A percentile compares a stretch with the other conserved stretches of the same genome.
Evolutionary conservation across 495 filamentous ascomycete genomes (phyloP).

Genomic region (Terfezia boudieri): DNA sequence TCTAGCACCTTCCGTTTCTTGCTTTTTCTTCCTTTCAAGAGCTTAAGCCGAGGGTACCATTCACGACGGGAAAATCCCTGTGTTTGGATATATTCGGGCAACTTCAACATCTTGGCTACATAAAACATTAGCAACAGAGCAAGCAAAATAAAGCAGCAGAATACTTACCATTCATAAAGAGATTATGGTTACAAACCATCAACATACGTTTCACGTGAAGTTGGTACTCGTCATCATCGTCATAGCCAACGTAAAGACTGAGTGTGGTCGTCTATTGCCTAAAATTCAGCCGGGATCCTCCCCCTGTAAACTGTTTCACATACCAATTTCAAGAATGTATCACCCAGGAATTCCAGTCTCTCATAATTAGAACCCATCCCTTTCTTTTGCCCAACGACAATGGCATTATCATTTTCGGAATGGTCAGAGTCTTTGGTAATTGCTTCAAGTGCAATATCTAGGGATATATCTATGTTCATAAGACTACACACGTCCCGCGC

Average conservation of each 20-base stretch:
- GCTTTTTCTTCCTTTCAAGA: constrained; percentile 38
- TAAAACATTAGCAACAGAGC: background rate
- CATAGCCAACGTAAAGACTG: constrained; percentile 49
- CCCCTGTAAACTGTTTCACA: background rate
- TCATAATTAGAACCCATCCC: constrained; percentile 98
- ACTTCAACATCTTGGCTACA: constrained; percentile 35
- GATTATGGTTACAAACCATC: constrained; percentile 76
- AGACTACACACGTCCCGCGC: constrained; percentile 47
- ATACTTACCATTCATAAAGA: constrained; percentile 35
- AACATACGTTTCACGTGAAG: constrained; percentile 82
- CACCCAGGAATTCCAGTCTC: constrained; percentile 79
- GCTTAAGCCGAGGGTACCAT: constrained; percentile 22
- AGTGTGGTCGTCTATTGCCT: constrained; percentile 48
- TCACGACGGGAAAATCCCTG: constrained; percentile 45
- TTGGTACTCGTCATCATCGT: constrained; percentile 61
- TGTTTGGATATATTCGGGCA: constrained; percentile 63
- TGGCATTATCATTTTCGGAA: constrained; percentile 47
- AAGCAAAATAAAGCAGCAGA: background rate
- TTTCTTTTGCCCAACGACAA: constrained; percentile 50
- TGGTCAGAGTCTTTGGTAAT: constrained; percentile 92
- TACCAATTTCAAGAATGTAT: constrained; percentile 78
- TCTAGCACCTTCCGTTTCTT: constrained; percentile 22
- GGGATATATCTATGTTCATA: constrained; percentile 34
- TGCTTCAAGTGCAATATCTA: constrained; percentile 61
- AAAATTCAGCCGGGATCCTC: no score